These are phyloP conservation scores for Aspergillus sp. DNA, from an alignment of 2,329 filamentous ascomycete genomes.

Conservation along the genomic window DNA sequence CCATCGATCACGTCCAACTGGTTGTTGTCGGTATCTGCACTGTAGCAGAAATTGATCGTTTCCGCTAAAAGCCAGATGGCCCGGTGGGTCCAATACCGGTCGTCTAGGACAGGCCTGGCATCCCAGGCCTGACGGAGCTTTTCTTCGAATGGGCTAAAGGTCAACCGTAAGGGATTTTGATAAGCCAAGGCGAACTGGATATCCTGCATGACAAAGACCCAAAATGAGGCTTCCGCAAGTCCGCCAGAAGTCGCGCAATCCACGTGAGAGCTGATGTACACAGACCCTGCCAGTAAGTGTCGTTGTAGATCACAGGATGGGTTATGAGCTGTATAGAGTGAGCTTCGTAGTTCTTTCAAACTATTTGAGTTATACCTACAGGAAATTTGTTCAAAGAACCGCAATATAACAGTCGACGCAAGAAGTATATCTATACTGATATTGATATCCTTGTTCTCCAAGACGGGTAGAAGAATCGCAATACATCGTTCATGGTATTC, in stretches of 20 bases:
- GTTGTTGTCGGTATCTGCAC: conserved; percentile 10
- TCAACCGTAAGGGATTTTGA: conserved; percentile 24
- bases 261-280: conserved; percentile 28
- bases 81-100: conserved; percentile 26
- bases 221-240: conserved; percentile 28
- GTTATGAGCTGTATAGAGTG: conserved; percentile 18
- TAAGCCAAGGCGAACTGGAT: conserved; percentile 27
- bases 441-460: conserved; percentile 23
- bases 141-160: conserved; percentile 24
- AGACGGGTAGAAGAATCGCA: conserved; percentile 25
- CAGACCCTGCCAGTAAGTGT: conserved; percentile 28
- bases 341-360: background rate
- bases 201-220: conserved; percentile 30
- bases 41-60: conserved; percentile 27
- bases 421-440: conserved; percentile 28
- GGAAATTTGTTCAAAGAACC: conserved; percentile 30
- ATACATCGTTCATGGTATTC: conserved; percentile 29
- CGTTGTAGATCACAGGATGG: conserved; percentile 27
- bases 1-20: conserved; percentile 11
- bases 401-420: conserved; percentile 27
- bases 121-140: conserved; percentile 22
- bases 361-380: conserved; percentile 12
- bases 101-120: conserved; percentile 15
- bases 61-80: conserved; percentile 29
- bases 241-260: conserved; percentile 26